A percentile compares a stretch with the other conserved stretches of the same genome.
Evolutionary conservation across 139 green algal genomes (phyloP).

Genomic region (Micractinium sp.): DNA sequence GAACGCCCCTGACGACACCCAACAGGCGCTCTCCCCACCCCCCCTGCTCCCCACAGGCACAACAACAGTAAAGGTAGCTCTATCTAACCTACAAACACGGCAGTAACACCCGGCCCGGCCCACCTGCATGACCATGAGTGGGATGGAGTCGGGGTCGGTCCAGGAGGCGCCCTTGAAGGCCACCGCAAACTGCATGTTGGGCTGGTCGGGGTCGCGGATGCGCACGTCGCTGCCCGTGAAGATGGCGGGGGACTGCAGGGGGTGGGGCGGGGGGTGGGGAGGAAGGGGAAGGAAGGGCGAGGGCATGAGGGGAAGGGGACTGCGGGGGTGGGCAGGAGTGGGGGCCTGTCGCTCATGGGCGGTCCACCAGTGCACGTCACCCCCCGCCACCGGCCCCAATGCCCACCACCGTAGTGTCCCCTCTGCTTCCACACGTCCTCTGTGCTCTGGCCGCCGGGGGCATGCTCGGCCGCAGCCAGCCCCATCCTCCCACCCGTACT

Average conservation of each 20-base stretch:
- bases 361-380: too few relatives aligned
- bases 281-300: background rate
- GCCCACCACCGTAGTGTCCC: background rate
- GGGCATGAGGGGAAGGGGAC: background rate
- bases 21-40: too few relatives aligned
- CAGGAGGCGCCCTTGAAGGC: constrained; percentile 95
- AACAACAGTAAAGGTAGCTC: too few relatives aligned
- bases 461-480: too few relatives aligned
- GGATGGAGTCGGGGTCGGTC: constrained; percentile 95
- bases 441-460: background rate
- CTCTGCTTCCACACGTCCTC: background rate
- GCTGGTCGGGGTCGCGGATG: constrained; percentile 91
- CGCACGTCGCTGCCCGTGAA: constrained; percentile 97
- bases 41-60: too few relatives aligned
- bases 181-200: constrained; percentile 82
- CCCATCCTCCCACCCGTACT: too few relatives aligned
- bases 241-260: constrained; percentile 76
- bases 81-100: too few relatives aligned
- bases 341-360: too few relatives aligned
- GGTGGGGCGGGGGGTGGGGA: background rate
- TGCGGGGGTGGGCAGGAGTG: too few relatives aligned
- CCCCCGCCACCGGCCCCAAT: too few relatives aligned
- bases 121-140: constrained; percentile 97
- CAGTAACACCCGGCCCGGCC: background rate
- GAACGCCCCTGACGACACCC: too few relatives aligned